These are phyloP conservation scores for Haplosporangium sp. DNA, from an alignment of 371 early-diverging fungal species.

Conservation along the genomic window DNA sequence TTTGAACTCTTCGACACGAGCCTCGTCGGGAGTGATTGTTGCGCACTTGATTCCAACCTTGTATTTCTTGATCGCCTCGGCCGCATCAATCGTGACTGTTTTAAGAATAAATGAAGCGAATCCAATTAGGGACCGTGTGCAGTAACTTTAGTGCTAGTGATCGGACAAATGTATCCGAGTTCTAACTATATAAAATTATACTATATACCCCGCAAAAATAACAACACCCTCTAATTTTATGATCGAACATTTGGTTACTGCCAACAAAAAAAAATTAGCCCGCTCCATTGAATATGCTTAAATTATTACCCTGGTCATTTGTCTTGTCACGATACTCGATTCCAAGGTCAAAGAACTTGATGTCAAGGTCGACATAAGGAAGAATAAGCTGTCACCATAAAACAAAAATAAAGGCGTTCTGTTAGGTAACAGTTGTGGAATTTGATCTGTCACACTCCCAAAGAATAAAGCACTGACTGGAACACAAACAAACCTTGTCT, in stretches of 20 bases:
- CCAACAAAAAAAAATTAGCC: no score
- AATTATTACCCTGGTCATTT: slow-evolving; percentile 35
- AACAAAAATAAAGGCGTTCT: not conserved
- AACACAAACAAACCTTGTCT: slow-evolving; percentile 70
- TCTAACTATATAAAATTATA: no score
- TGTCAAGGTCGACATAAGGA: slow-evolving; percentile 88
- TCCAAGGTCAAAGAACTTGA: slow-evolving; percentile 94
- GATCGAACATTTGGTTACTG: no score
- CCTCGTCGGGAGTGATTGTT: slow-evolving; percentile 95
- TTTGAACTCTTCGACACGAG: slow-evolving; percentile 92
- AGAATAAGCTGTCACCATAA: slow-evolving; percentile 71
- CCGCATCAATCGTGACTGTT: slow-evolving; percentile 90
- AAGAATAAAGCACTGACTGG: no score
- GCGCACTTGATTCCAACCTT: slow-evolving; percentile 98
- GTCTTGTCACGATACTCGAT: slow-evolving; percentile 90
- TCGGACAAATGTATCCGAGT: no score
- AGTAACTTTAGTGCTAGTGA: not conserved
- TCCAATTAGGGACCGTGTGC: slow-evolving; percentile 1
- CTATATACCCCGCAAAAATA: not conserved
- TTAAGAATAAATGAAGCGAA: not conserved
- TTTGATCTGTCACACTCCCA: no score
- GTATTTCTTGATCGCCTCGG: slow-evolving; percentile 93
- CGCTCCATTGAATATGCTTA: not conserved
- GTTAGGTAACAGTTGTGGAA: no score
- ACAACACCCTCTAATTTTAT: not conserved